Evolutionary conservation across 192 early-diverging fungal genomes (phyloP), one percentile per base, ranked within the genome.

Genomic region (Linnemannia hyalina): DNA sequence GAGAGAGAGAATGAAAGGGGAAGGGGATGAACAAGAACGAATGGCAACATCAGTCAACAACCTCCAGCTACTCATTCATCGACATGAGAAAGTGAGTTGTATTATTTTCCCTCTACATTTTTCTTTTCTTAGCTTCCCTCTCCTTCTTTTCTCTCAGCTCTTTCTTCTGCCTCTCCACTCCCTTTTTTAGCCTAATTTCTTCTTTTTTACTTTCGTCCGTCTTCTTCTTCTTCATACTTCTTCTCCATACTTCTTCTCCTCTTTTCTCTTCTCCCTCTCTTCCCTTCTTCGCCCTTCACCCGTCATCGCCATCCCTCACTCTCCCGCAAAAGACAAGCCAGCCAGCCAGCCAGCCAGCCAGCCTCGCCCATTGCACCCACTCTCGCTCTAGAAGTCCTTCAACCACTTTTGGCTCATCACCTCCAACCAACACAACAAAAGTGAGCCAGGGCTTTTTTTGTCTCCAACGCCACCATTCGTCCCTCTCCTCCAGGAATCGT

Each of bases 391-490:
- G 10, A 18, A 22, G 26, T 35, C 46, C 10, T 70, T 70, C 35
- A 18, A 22, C 9, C 4, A n/a, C 20, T 52, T 52, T 40, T 47
- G 29, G 68, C 63, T 49, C 63, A 49, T 41, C 71, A 73, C 42
- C 70, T 38, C 9, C 71, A 49, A 7, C 71, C 68, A 44, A 40
- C 38, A 40, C 38, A 41, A 41, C 10, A 49, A 46, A 22, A 49
- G 46, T 41, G 69, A 41, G 38, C 69, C 69, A 70, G 23, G 38
- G 40, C 69, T n/a, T 70, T 41, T 41, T 41, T 42, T n/a, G 22
- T n/a, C 16, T 41, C 38, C 40, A 65, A 65, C 60, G 60, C 69
- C 69, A 70, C 38, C 69, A 70, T 41, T 38, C 69, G 23, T 70
- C 38, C 11, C 29, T 5, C 11, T 16, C 5, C 23, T 40, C 15